Evolutionary conservation across 805 yeast genomes (phyloP), one percentile per base, ranked within the genome.

Genomic region (Metschnikowia anglica): DNA sequence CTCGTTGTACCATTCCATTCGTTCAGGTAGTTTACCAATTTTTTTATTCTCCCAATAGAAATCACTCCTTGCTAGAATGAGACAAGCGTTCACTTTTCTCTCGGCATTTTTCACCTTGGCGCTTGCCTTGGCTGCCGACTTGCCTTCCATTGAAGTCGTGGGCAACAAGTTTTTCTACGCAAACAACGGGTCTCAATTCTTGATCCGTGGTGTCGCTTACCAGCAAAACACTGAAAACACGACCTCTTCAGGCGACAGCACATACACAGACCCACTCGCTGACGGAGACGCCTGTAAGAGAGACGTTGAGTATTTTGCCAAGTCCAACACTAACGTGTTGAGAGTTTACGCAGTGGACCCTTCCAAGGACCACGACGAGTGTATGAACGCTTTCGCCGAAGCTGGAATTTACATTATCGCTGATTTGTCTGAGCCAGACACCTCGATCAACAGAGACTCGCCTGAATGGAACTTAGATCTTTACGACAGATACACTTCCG

Each of bases 341-440:
- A 77, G 98, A 58, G 95, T 91, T 2, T 91, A 90, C 59, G 88
- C 95, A 29, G 77, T 91, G 39, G 83, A 90, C 66, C 82, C 91
- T 13, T 64, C 75, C 1, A 68, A 72, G 46, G 72, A 80, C 58
- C 98, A 91, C 68, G 83, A 80, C 41, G 52, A 41, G 23, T 57
- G 77, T 64, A 86, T 90, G 89, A 54, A 76, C 37, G 74, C 80
- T 10, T 77, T 87, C 44, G 48, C 49, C 8, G 72, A 69, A 37
- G 75, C 75, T 19, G 75, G 75, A 25, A 70, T 70, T 41, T 70
- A 70, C 49, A 59, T 70, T 27, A 63, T 70, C 49, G 74, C 74
- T 34, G 75, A 70, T 53, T 64, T 70, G 47, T 44, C 74, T 28
- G 89, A 90, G 60, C 97, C 98, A 3, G 78, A 78, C 34, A 58